These are phyloP conservation scores for Neurospora sp. DNA, from an alignment of 495 filamentous ascomycete genomes.

Conservation along the genomic window DNA sequence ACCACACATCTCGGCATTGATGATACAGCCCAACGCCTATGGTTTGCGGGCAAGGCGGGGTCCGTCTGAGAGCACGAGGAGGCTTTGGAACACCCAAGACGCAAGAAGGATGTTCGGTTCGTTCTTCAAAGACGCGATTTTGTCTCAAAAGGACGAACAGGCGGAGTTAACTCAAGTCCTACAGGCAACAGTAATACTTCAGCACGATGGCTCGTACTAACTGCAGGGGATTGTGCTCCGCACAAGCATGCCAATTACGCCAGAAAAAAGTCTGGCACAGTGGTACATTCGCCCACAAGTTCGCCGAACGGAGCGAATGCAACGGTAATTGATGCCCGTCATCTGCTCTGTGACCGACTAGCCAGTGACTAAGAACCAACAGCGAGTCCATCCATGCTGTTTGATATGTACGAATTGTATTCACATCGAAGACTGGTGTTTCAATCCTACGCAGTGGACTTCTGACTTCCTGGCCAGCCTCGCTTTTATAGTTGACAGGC, in stretches of 20 bases:
- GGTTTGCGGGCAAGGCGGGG: slow-evolving; percentile 18
- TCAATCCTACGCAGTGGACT: not conserved
- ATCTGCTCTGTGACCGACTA: not conserved
- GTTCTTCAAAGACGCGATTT: not conserved
- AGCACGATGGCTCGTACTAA: not conserved
- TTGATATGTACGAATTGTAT: not conserved
- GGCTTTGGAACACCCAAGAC: slow-evolving; percentile 3
- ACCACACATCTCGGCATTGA: slow-evolving; percentile 25
- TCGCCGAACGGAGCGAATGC: not conserved
- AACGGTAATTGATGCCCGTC: not conserved
- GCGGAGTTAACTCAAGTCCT: not conserved
- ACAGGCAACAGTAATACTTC: not conserved
- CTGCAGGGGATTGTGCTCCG: not conserved
- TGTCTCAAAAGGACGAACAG: slow-evolving; percentile 4
- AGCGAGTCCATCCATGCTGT: not conserved
- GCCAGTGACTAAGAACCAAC: not conserved
- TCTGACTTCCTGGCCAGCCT: not conserved
- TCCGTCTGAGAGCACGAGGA: slow-evolving; percentile 15
- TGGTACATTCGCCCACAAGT: not conserved
- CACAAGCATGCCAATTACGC: not conserved
- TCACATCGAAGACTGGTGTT: not conserved
- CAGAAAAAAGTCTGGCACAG: not conserved
- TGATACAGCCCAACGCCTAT: slow-evolving; percentile 15
- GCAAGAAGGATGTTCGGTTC: not conserved
- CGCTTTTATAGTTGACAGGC: not conserved